Base-by-base conservation (phyloP, 1,284 basidiomycete genomes). In the Ganoderma boninense region DNA sequence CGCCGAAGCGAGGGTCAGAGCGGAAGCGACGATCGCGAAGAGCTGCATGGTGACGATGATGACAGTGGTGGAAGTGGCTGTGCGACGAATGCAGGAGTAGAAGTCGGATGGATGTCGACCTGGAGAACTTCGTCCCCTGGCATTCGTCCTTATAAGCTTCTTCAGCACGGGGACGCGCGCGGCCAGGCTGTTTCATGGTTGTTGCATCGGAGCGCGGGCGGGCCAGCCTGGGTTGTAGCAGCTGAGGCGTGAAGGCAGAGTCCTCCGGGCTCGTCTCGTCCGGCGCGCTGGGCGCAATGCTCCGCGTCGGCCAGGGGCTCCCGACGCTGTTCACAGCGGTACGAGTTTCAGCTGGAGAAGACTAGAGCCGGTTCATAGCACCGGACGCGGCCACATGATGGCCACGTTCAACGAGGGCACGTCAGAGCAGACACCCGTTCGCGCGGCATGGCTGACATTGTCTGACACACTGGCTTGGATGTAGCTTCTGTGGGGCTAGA, bases 21-120 rank as follows among this genome's bases (percentile, higher is more conserved):
- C 67, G 46, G 73, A 69, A 66, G 67, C 59, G 69, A 76, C 60
- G 59, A 73, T 49, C 49, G 73, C 57, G 65, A 70, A 70, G 69
- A 77, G 65, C 66, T 77, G 76, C 77, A 77, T 78, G 52, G 65
- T 62, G 40, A n/a, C n/a, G n/a, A n/a, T n/a, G n/a, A 32, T 43
- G 49, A 40, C 29, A 4, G 68, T 32, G 38, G 18, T 20, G 26
- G 29, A 14, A 4, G 26, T 29, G 54, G 14, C 29, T 7, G 13
- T 32, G 26, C 14, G 54, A 56, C 14, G 26, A 56, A 29, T 29
- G 59, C 18, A 16, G 13, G 29, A 5, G 29, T 18, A 32, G 26
- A 56, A 56, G 54, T 29, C 54, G 54, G 54, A 56, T 56, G 54
- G 54, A 56, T 56, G 54, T 56, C 26, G 54, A 56, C 54, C 54